These are phyloP conservation scores for Thuja plicata DNA, from an alignment of 83 land plant genomes.

Conservation along the genomic window DNA sequence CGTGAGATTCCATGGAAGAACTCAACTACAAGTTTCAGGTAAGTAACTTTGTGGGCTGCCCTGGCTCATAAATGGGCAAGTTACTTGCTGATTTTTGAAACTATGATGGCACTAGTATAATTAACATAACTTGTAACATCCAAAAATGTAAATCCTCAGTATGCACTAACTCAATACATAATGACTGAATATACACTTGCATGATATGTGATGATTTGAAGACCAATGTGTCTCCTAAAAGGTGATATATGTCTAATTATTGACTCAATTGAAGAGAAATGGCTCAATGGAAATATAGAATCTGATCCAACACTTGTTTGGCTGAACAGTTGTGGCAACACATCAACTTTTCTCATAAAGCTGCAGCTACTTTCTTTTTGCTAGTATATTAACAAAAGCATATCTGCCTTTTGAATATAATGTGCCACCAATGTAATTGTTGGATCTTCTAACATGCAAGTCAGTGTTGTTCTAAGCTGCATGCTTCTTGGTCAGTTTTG, in stretches of 20 bases:
- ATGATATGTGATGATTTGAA: background rate
- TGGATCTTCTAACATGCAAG: background rate
- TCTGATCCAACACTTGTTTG: background rate
- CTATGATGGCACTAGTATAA: too few relatives aligned
- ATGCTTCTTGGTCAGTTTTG: background rate
- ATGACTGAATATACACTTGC: background rate
- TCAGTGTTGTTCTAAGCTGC: background rate
- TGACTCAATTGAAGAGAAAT: background rate
- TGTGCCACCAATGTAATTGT: background rate
- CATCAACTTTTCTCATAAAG: background rate
- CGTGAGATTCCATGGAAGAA: too few relatives aligned
- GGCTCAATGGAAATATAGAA: background rate
- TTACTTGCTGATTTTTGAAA: too few relatives aligned
- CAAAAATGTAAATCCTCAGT: background rate
- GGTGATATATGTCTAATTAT: background rate
- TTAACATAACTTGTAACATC: too few relatives aligned
- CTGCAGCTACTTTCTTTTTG: background rate
- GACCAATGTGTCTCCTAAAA: background rate
- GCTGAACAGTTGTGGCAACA: background rate
- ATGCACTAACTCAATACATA: background rate
- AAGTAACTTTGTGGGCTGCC: too few relatives aligned
- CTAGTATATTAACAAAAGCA: background rate
- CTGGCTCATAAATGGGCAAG: too few relatives aligned
- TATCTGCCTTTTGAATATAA: background rate
- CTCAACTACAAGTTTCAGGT: too few relatives aligned